A percentile compares a stretch with the other conserved stretches of the same genome.
phyloP scores from a whole-genome alignment of 305 asterid species.

The Lippia alba region DNA sequence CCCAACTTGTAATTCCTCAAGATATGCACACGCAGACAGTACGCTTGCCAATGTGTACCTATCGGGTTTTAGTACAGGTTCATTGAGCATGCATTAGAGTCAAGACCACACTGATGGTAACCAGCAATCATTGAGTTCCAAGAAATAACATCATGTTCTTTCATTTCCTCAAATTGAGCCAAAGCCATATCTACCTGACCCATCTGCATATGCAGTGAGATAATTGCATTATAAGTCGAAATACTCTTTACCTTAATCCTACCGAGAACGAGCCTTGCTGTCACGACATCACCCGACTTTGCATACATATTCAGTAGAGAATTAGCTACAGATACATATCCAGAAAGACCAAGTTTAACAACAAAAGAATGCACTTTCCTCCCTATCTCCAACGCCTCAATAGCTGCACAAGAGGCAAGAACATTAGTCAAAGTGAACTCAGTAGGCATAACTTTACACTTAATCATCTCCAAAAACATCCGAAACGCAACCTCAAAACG shows the following conservation, averaged over 20 bases:
- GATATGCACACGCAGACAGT: slow-evolving; percentile 82
- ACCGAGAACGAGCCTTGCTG: slow-evolving; percentile 56
- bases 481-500: slow-evolving; percentile 48
- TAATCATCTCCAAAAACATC: slow-evolving; percentile 71
- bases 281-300: slow-evolving; percentile 58
- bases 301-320: slow-evolving; percentile 86
- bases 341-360: slow-evolving; percentile 58
- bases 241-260: slow-evolving; percentile 60
- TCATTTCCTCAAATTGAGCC: slow-evolving; percentile 69
- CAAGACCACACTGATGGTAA: slow-evolving; percentile 68
- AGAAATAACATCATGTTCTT: slow-evolving; percentile 65
- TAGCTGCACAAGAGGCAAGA: slow-evolving; percentile 70
- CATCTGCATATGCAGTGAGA: slow-evolving; percentile 69
- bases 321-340: slow-evolving; percentile 65
- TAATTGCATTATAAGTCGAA: slow-evolving; percentile 67
- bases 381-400: slow-evolving; percentile 57
- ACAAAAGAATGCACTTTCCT: slow-evolving; percentile 71
- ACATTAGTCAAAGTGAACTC: slow-evolving; percentile 67
- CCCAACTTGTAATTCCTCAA: slow-evolving; percentile 52
- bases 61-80: slow-evolving; percentile 61
- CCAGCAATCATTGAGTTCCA: slow-evolving; percentile 92
- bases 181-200: slow-evolving; percentile 65
- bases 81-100: slow-evolving; percentile 62
- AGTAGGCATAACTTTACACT: slow-evolving; percentile 50
- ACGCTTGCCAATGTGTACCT: slow-evolving; percentile 73